These are phyloP conservation scores for Meyerozyma athensensis DNA, from an alignment of 1,139 yeast species.

Conservation along the genomic window DNA sequence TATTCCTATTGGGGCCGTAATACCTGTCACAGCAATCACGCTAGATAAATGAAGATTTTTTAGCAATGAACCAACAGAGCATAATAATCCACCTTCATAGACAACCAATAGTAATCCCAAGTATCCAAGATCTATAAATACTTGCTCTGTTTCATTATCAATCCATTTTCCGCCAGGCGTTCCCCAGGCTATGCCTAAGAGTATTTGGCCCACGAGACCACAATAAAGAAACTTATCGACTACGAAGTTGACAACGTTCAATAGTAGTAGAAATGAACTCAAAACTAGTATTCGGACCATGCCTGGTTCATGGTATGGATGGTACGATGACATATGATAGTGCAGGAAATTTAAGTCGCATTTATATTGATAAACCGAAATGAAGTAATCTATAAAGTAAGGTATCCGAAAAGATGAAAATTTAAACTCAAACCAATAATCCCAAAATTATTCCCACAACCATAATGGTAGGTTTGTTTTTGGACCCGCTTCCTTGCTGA, in stretches of 20 bases:
- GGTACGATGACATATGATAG: neutral
- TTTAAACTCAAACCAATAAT: too few species aligned
- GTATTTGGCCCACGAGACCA: conserved; percentile 3
- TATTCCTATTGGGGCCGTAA: neutral
- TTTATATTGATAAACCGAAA: too few species aligned
- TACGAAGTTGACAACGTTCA: neutral
- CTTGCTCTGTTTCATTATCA: neutral
- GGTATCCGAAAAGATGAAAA: too few species aligned
- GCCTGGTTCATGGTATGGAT: conserved; percentile 2
- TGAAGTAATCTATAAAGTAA: too few species aligned
- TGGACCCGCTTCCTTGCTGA: too few species aligned
- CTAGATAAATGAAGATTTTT: conserved; percentile 1
- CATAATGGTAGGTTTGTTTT: too few species aligned
- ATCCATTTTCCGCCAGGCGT: conserved; percentile 3
- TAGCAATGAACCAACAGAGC: neutral
- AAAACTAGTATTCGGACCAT: neutral
- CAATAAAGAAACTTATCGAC: conserved; percentile 1
- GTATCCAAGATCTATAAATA: neutral
- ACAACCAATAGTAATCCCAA: neutral
- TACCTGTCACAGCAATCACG: neutral
- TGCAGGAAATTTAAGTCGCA: too few species aligned
- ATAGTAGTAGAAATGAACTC: neutral
- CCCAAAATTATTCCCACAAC: too few species aligned
- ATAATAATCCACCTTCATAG: neutral
- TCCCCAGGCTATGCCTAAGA: conserved; percentile 1